These are phyloP conservation scores for Hericium erinaceus DNA, from an alignment of 768 basidiomycete species.

Conservation along the genomic window DNA sequence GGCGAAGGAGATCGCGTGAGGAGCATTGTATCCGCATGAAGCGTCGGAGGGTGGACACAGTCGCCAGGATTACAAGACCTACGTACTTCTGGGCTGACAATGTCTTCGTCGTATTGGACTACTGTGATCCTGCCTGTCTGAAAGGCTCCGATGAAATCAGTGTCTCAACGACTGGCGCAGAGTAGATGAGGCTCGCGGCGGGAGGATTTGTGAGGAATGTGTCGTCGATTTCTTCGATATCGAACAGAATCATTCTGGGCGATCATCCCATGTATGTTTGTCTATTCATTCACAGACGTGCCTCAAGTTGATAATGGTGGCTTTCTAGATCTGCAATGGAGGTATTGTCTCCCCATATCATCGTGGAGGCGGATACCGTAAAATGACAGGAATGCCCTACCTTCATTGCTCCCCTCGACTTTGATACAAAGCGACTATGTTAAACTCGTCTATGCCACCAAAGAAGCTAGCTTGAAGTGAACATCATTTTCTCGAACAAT, in stretches of 20 bases:
- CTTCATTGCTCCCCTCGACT: slow-evolving; percentile 71
- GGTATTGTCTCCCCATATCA: slow-evolving; percentile 75
- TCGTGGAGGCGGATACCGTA: slow-evolving; percentile 60
- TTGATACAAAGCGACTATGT: slow-evolving; percentile 72
- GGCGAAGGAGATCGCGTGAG: slow-evolving; percentile 61
- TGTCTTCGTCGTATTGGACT: slow-evolving; percentile 47
- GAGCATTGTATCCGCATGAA: slow-evolving; percentile 83
- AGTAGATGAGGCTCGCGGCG: slow-evolving; percentile 27
- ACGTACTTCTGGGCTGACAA: slow-evolving; percentile 73
- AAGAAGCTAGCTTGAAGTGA: slow-evolving; percentile 62
- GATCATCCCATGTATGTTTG: slow-evolving; percentile 75
- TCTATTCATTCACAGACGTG: not conserved
- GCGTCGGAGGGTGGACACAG: slow-evolving; percentile 28
- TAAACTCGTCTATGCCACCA: slow-evolving; percentile 90
- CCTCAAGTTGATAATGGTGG: not conserved
- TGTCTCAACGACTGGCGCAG: not conserved
- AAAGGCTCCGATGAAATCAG: slow-evolving; percentile 6
- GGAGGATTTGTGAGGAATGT: slow-evolving; percentile 55
- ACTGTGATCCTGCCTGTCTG: no score
- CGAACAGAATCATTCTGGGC: slow-evolving; percentile 84
- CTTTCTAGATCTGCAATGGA: slow-evolving; percentile 69
- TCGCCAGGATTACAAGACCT: slow-evolving; percentile 51
- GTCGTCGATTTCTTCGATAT: slow-evolving; percentile 78
- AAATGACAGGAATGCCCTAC: slow-evolving; percentile 65
- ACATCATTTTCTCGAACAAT: slow-evolving; percentile 10